phyloP scores from a whole-genome alignment of 208 protist species.

The Phytomonas francai region DNA sequence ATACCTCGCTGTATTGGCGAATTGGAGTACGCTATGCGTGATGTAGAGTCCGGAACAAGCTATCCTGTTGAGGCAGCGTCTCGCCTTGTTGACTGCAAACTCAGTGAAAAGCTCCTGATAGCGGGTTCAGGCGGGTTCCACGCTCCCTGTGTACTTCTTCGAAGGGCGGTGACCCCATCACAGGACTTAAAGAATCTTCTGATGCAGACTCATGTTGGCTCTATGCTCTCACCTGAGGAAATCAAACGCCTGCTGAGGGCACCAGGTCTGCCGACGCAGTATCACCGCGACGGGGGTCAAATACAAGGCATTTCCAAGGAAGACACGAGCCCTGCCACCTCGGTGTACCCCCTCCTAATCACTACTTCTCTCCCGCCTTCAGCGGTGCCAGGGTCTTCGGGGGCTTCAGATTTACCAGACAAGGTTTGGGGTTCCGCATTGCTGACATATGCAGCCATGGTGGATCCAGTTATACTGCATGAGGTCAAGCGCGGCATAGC shows the following conservation, averaged over 20 bases:
- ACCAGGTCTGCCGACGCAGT: slow-evolving; percentile 4
- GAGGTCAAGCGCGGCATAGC: not conserved
- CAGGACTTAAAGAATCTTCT: slow-evolving; percentile 65
- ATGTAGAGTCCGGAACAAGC: not conserved
- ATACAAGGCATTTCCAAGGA: not conserved
- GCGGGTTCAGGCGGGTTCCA: slow-evolving; percentile 2
- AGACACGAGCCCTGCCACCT: not conserved
- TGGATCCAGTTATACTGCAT: not conserved
- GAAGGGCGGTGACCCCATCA: slow-evolving; percentile 26
- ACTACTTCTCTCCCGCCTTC: not conserved
- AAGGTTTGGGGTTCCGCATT: not conserved
- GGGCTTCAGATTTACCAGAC: not conserved
- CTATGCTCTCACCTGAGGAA: slow-evolving; percentile 36
- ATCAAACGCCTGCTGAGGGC: slow-evolving; percentile 50
- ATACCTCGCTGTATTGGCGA: not conserved
- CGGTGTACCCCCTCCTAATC: not conserved
- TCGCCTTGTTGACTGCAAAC: not conserved
- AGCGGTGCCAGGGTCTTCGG: not conserved
- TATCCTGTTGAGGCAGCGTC: not conserved
- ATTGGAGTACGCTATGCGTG: not conserved
- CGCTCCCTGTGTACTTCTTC: slow-evolving; percentile 38
- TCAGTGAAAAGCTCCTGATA: not conserved
- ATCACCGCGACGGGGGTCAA: slow-evolving; percentile 1
- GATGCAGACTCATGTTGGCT: slow-evolving; percentile 39
- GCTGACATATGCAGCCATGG: not conserved